These are phyloP conservation scores for Neonectria punicea DNA, from an alignment of 2,329 filamentous ascomycete species.

Conservation along the genomic window DNA sequence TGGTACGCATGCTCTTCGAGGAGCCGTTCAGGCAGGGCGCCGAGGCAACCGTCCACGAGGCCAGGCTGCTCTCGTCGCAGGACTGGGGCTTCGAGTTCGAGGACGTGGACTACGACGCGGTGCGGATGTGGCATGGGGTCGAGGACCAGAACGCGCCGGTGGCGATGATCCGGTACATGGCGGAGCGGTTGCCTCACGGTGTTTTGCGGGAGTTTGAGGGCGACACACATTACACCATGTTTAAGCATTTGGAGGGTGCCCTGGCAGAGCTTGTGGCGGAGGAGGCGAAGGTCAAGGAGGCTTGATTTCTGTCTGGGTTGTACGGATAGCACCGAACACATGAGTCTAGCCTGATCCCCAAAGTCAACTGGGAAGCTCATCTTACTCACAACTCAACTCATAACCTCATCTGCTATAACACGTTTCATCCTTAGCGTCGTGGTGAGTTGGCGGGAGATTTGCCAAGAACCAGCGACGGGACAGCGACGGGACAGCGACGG, in stretches of 20 bases:
- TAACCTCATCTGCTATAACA: neutral
- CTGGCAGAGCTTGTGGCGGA: conserved; percentile 21
- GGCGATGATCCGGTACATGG: conserved; percentile 50
- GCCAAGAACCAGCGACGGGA: neutral
- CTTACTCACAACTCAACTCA: neutral
- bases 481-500: neutral
- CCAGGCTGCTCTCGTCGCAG: conserved; percentile 40
- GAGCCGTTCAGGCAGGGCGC: conserved; percentile 46
- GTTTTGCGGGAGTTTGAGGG: conserved; percentile 47
- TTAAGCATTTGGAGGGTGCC: conserved; percentile 33
- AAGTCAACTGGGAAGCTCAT: neutral
- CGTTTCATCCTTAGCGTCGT: neutral
- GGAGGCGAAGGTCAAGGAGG: neutral
- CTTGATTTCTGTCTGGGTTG: neutral
- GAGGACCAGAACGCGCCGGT: conserved; percentile 48
- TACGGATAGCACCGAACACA: neutral
- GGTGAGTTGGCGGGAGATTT: neutral
- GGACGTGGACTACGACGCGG: conserved; percentile 38
- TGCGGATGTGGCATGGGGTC: conserved; percentile 49
- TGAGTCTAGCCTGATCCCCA: neutral
- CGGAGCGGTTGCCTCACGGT: conserved; percentile 47
- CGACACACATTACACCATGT: conserved; percentile 48
- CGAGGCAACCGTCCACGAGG: conserved; percentile 41
- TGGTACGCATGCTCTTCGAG: conserved; percentile 44
- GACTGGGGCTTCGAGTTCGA: conserved; percentile 47